Evolutionary conservation across 2,329 filamentous ascomycete genomes (phyloP).

Genomic region (Graphilbum ipis-grandicollis): DNA sequence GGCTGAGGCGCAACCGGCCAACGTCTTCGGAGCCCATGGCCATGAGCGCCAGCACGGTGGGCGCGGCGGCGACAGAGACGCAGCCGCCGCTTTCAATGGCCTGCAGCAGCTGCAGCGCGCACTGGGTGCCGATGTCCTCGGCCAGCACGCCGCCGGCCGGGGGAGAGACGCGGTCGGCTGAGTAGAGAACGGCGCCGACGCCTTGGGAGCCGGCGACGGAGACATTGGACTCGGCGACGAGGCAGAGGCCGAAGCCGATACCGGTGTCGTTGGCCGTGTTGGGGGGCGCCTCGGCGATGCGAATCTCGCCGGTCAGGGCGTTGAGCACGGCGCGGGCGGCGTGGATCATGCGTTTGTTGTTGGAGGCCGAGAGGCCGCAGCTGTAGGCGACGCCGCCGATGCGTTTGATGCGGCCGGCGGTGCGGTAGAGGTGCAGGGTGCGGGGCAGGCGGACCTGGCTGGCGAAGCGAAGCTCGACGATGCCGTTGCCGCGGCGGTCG

Average conservation of each 20-base stretch:
- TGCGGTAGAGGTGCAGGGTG: slow-evolving; percentile 73
- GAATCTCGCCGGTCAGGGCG: slow-evolving; percentile 69
- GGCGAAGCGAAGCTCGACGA: slow-evolving; percentile 86
- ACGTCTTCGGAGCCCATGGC: slow-evolving; percentile 97
- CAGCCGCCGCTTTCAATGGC: slow-evolving; percentile 69
- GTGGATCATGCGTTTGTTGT: slow-evolving; percentile 92
- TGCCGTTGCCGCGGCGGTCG: slow-evolving; percentile 68
- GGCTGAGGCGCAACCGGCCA: slow-evolving; percentile 65
- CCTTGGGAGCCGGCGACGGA: too few relatives aligned
- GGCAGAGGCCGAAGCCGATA: slow-evolving; percentile 76
- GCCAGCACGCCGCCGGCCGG: slow-evolving; percentile 67
- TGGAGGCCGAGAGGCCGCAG: slow-evolving; percentile 77
- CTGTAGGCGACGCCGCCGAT: slow-evolving; percentile 89
- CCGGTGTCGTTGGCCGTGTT: slow-evolving; percentile 50
- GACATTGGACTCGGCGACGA: slow-evolving; percentile 84
- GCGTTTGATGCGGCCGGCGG: slow-evolving; percentile 68
- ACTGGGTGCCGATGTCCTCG: slow-evolving; percentile 78
- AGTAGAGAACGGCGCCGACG: slow-evolving; percentile 75
- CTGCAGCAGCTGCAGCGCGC: slow-evolving; percentile 79
- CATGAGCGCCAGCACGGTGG: slow-evolving; percentile 75
- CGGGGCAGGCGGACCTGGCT: slow-evolving; percentile 88
- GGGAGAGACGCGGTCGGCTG: slow-evolving; percentile 63
- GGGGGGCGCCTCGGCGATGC: slow-evolving; percentile 46
- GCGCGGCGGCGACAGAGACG: slow-evolving; percentile 51
- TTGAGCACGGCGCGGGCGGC: slow-evolving; percentile 77